Evolutionary conservation across 371 early-diverging fungal species (phyloP), one percentile per base, ranked within the genome.

Genomic region (Syncephalis plumigaleata): DNA sequence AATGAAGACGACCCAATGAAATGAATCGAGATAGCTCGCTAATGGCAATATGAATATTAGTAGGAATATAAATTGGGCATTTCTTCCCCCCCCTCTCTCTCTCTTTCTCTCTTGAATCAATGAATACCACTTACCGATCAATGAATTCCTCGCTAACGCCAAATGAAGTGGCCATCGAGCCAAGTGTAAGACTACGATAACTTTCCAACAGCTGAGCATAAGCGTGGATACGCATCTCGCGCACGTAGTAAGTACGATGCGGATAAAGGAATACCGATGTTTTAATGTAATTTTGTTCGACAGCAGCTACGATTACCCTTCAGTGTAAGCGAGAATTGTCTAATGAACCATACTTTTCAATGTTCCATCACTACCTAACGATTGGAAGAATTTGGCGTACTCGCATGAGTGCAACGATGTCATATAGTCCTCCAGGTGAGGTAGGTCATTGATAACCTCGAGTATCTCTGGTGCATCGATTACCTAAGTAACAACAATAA

Each of bases 121-220:
- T 31, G 23, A 48, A 44, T 18, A 31, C 4, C 11, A 7, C 64
- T 57, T 73, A 89, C 90, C 64, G 66, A 67, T 98, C 98, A 54
- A 96, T 90, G 51, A 82, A 98, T 38, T 87, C 91, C 57, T 87
- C 82, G 9, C 79, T 76, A 44, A 99, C 95, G 39, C 97, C 97
- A 74, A 99, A 99, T 24, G 89, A 73, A 42, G 80, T 74, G 22
- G 99, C 98, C 94, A 99, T 93, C 47, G 85, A 87, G 52, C 84
- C 81, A 52, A 98, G 73, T 9, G 93, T 88, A 42, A 99, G 67
- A 42, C 86, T 86, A 55, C 92, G 73, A 63, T 99, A 99, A 26
- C 95, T 94, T 55, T 98, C 90, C 31, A 99, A 71, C 36, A 98
- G 67, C 65, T 99, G 99, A 16, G 87, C 81, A 67, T 99, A 99